A percentile compares a stretch with the other conserved stretches of the same genome.
Conservation (phyloP, 257 asterid species). For the Anisodus tanguticus region DNA sequence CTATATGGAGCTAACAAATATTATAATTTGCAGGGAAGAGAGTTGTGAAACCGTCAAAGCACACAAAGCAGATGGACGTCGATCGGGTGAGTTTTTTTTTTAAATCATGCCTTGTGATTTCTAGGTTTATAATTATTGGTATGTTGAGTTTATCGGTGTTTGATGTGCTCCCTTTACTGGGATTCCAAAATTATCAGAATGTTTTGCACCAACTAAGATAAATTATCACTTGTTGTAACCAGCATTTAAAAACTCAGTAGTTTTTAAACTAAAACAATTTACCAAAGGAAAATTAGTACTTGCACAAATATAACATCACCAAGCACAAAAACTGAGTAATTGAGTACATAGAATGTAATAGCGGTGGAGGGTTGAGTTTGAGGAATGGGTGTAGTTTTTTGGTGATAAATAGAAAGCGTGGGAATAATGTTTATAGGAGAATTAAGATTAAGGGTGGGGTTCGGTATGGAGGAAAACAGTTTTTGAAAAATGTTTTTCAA, state of each 20-base stretch:
- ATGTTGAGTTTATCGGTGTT: not conserved
- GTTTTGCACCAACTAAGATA: not conserved
- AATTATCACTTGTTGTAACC: not conserved
- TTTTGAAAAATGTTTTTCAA: too few species aligned
- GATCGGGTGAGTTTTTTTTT: slow-evolving; percentile 54
- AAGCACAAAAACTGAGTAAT: not conserved
- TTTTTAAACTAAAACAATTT: not conserved
- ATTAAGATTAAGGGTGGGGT: not conserved
- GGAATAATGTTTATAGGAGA: not conserved
- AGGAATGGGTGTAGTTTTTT: not conserved
- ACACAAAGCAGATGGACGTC: slow-evolving; percentile 71
- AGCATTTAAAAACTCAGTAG: not conserved
- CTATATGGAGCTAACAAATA: not conserved
- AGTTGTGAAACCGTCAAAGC: slow-evolving; percentile 69
- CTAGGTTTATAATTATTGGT: not conserved
- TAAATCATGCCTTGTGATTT: not conserved
- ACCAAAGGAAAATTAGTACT: not conserved
- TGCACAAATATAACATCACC: not conserved
- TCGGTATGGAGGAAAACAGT: too few species aligned
- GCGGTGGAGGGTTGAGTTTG: not conserved
- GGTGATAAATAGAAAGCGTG: not conserved
- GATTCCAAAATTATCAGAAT: not conserved
- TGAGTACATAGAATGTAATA: not conserved
- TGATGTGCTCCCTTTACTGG: not conserved
- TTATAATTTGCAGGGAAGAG: slow-evolving; percentile 62